These are phyloP conservation scores for Thalassiosira livingstoniorum DNA, from an alignment of 352 stramenopile genomes.

Conservation along the genomic window DNA sequence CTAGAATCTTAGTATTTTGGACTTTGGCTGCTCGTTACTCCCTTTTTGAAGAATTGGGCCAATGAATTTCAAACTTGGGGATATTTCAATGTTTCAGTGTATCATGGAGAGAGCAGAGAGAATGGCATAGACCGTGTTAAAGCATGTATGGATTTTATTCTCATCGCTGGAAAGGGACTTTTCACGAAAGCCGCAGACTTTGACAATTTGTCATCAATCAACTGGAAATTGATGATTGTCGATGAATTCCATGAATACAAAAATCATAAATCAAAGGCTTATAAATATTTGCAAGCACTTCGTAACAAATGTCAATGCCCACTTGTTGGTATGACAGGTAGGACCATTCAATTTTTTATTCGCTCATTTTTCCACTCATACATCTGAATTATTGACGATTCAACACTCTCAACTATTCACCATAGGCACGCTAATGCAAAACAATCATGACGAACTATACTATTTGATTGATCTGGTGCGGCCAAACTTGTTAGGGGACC, in stretches of 20 bases:
- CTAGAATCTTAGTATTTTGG: too few species aligned
- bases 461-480: constrained; percentile 82
- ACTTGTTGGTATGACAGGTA: constrained; percentile 75
- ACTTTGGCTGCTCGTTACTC: too few species aligned
- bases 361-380: too few species aligned
- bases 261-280: constrained; percentile 56
- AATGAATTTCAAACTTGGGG: constrained; percentile 82
- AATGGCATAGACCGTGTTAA: constrained; percentile 62
- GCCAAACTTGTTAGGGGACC: constrained; percentile 67
- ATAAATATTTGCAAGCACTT: constrained; percentile 49
- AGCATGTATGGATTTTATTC: constrained; percentile 75
- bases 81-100: constrained; percentile 80
- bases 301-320: constrained; percentile 47
- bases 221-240: constrained; percentile 85
- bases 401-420: too few species aligned
- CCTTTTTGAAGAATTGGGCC: constrained; percentile 37
- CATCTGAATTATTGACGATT: too few species aligned
- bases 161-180: constrained; percentile 75
- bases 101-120: constrained; percentile 48
- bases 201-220: constrained; percentile 55
- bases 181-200: constrained; percentile 69
- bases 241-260: constrained; percentile 88
- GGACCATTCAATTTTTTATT: constrained; percentile 21
- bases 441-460: constrained; percentile 82
- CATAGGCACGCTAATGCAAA: constrained; percentile 86